These are phyloP conservation scores for Blastocystis sp. DNA, from an alignment of 352 stramenopile genomes.

Conservation along the genomic window DNA sequence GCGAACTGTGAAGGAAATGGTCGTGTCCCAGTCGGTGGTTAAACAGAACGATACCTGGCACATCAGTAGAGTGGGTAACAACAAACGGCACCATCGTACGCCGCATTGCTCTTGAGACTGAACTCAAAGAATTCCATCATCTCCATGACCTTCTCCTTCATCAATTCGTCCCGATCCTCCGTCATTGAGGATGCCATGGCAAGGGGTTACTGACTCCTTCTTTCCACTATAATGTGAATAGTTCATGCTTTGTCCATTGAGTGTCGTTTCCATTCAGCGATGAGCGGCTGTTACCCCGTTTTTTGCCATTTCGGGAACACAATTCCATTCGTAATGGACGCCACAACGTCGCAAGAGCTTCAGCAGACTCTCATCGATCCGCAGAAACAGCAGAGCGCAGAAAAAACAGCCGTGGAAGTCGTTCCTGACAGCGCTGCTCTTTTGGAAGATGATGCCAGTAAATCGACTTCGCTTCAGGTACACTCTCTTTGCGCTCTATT, in stretches of 20 bases:
- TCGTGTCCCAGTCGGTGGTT: background rate
- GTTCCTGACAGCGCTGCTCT: background rate
- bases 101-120: conserved; percentile 22
- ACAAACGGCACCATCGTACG: conserved; percentile 17
- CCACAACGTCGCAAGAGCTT: background rate
- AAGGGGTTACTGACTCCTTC: background rate
- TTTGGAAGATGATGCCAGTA: conserved; percentile 3
- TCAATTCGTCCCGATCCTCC: background rate
- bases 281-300: background rate
- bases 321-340: background rate
- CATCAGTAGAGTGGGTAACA: background rate
- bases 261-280: background rate
- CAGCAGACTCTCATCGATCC: background rate
- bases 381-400: background rate
- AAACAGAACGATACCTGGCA: conserved; percentile 43
- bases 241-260: background rate
- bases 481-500: background rate
- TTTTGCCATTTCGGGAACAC: no score
- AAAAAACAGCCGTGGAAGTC: background rate
- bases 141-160: conserved; percentile 34
- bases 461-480: conserved; percentile 20
- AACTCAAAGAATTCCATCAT: conserved; percentile 57
- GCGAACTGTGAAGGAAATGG: conserved; percentile 28
- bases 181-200: background rate
- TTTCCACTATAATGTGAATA: background rate